Evolutionary conservation across 2,329 filamentous ascomycete species (phyloP).

Genomic region (Paraphoma sp.): DNA sequence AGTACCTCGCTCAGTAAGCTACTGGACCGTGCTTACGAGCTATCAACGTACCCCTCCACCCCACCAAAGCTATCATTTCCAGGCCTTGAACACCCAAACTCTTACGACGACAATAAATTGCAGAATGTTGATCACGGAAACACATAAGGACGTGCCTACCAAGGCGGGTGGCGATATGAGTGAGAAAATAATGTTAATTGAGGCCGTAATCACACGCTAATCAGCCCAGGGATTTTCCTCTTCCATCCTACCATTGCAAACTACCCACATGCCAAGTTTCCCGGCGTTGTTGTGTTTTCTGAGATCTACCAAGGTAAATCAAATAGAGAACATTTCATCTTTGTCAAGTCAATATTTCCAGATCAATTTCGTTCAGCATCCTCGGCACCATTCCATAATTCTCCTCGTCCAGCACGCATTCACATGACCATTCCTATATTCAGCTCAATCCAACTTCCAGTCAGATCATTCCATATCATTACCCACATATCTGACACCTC

Average conservation of each 20-base stretch:
- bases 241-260: constrained; percentile 86
- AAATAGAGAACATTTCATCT: not conserved
- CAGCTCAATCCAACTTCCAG: too few species aligned
- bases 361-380: not conserved
- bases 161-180: constrained; percentile 67
- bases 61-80: constrained; percentile 10
- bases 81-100: not conserved
- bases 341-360: not conserved
- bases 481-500: not conserved
- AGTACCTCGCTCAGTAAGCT: constrained; percentile 3
- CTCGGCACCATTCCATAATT: too few species aligned
- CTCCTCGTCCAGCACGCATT: too few species aligned
- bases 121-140: constrained; percentile 66
- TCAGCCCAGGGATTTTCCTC: constrained; percentile 75
- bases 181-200: constrained; percentile 36
- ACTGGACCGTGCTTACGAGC: constrained; percentile 9
- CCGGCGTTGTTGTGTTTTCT: constrained; percentile 85
- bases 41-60: constrained; percentile 20
- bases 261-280: constrained; percentile 89
- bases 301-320: constrained; percentile 90
- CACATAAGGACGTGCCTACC: constrained; percentile 65
- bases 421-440: too few species aligned
- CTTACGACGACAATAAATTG: constrained; percentile 7
- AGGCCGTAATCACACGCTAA: constrained; percentile 1
- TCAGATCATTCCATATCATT: too few species aligned